Base-by-base conservation (phyloP, 208 protist species). In the Paratrypanosoma confusum region DNA sequence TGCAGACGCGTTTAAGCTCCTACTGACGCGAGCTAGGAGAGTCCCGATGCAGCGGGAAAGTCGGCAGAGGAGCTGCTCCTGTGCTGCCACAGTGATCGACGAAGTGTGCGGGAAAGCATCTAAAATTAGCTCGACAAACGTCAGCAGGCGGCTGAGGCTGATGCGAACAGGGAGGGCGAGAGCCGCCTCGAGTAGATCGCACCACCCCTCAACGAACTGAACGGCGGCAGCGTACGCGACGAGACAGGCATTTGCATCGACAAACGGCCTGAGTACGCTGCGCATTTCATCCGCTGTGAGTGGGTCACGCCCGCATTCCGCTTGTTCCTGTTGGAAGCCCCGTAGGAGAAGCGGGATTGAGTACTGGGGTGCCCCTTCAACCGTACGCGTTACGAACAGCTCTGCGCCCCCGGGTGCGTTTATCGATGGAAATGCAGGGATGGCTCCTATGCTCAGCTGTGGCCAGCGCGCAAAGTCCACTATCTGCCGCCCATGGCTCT, bases 171-270 rank as follows among this genome's bases (percentile, higher is more conserved):
- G 47, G 16, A 80, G 45, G 4, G 57, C 63, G 47, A 63, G 71
- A 2, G 68, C 39, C 13, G 77, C 56, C 38, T 62, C 66, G 13
- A 78, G 45, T 7, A 86, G 46, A 33, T 70, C 65, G 26, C 73
- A 82, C 77, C 72, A 84, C 1, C 71, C 71, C 18, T 90, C 71
- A n/a, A 87, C 65, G 49, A 90, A 87, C 42, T 74, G 68, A 11
- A 80, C 69, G 0, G 67, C 68, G 16, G 66, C 47, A 0, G 77
- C 71, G 57, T 87, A 87, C 14, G 64, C 39, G 29, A 71, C 52
- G 38, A 90, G 72, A 47, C 81, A 90, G 32, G 79, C 59, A 55
- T 90, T 90, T 1, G 77, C 73, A 14, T 64, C 57, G 22, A 86
- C 59, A 49, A 75, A 90, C 4, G 67, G 65, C 6, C 29, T 36